Evolutionary conservation across 805 yeast genomes (phyloP).

Genomic region (Phaffomyces antillensis): DNA sequence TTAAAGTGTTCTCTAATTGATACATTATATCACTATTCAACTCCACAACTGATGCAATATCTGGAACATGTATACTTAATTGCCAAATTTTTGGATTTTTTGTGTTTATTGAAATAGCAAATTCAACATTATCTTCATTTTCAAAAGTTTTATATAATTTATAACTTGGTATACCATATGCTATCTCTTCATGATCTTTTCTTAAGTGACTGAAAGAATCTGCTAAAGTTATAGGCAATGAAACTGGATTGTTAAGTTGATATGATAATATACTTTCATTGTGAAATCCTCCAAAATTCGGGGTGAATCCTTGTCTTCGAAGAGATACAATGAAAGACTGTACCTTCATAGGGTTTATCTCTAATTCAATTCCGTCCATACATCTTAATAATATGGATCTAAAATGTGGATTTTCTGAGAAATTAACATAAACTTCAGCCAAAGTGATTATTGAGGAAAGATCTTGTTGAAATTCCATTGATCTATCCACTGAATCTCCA

Average conservation of each 20-base stretch:
- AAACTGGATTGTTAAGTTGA: not conserved
- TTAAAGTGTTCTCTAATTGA: not conserved
- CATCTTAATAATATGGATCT: too few relatives aligned
- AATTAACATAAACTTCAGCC: too few relatives aligned
- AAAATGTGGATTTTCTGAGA: too few relatives aligned
- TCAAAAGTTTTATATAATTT: conserved; percentile 1
- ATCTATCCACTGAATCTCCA: not conserved
- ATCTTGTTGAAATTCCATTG: not conserved
- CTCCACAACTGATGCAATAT: conserved; percentile 4
- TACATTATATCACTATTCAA: not conserved
- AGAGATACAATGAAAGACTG: not conserved
- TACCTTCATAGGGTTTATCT: too few relatives aligned
- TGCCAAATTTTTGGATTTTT: conserved; percentile 2
- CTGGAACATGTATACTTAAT: conserved; percentile 8
- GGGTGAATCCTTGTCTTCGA: not conserved
- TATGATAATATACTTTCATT: not conserved
- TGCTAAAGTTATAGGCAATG: not conserved
- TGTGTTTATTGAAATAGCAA: conserved; percentile 6
- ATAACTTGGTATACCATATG: conserved; percentile 8
- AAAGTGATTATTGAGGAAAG: not conserved
- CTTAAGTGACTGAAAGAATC: conserved; percentile 5
- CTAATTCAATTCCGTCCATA: too few relatives aligned
- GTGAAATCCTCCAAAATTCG: too few relatives aligned
- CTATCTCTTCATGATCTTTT: not conserved
- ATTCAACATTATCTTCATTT: conserved; percentile 1